These are phyloP conservation scores for Miamiensis avidus DNA, from an alignment of 169 alveolate species.

Conservation along the genomic window DNA sequence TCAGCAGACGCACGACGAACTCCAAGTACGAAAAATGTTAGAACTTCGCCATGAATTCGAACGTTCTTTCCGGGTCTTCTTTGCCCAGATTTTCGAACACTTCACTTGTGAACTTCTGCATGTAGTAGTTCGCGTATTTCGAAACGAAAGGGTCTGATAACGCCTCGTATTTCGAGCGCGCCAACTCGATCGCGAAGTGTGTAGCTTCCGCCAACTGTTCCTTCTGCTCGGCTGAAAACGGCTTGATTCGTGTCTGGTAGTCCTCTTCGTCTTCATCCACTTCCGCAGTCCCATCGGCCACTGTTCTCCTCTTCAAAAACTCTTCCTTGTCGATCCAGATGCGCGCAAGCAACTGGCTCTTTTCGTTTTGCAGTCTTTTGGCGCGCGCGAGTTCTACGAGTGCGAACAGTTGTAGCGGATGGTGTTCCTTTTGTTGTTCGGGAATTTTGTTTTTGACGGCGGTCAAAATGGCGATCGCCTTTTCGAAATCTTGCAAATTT, in stretches of 20 bases:
- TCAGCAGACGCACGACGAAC: constrained; percentile 13
- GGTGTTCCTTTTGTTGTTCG: constrained; percentile 65
- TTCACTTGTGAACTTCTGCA: background rate
- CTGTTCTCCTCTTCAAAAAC: background rate
- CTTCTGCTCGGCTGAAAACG: background rate
- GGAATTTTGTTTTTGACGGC: constrained; percentile 70
- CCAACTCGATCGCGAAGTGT: background rate
- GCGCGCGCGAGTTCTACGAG: constrained; percentile 74
- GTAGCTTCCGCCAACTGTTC: background rate
- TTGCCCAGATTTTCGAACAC: background rate
- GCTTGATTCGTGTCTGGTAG: background rate
- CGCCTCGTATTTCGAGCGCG: background rate
- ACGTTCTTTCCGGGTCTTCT: constrained; percentile 17
- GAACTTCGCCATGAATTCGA: constrained; percentile 33
- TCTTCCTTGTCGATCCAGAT: background rate
- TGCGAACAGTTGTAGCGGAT: constrained; percentile 37
- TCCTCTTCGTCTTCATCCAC: background rate
- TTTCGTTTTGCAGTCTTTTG: constrained; percentile 55
- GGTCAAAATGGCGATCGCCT: constrained; percentile 65
- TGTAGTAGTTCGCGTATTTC: background rate
- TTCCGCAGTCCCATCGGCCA: too few species aligned
- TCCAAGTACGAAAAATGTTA: constrained; percentile 23
- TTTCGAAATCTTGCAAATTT: constrained; percentile 76
- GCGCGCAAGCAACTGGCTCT: background rate
- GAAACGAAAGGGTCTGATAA: background rate